Conservation (phyloP, 2,329 filamentous ascomycete genomes). For the Sarocladiaceae sp. region DNA sequence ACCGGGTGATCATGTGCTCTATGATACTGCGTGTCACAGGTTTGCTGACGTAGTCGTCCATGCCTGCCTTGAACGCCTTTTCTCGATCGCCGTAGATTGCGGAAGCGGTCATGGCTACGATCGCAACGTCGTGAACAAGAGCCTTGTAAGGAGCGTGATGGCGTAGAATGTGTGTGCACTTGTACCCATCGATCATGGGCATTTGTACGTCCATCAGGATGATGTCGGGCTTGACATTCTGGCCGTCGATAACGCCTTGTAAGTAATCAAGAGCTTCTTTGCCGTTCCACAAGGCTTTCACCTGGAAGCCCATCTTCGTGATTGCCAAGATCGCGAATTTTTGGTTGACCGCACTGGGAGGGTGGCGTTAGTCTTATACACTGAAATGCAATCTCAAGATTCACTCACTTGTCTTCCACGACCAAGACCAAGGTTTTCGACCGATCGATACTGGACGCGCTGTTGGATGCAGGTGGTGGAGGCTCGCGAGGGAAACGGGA, state of each 20-base stretch:
- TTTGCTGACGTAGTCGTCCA: slow-evolving; percentile 72
- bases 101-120: slow-evolving; percentile 76
- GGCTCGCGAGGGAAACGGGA: slow-evolving; percentile 14
- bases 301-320: slow-evolving; percentile 64
- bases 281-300: slow-evolving; percentile 69
- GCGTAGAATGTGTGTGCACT: slow-evolving; percentile 66
- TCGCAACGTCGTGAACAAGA: slow-evolving; percentile 57
- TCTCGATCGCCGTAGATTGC: slow-evolving; percentile 72
- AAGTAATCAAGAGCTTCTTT: slow-evolving; percentile 74
- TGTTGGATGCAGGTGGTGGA: not conserved
- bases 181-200: slow-evolving; percentile 72
- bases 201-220: slow-evolving; percentile 77
- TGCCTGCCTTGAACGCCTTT: slow-evolving; percentile 66
- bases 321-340: slow-evolving; percentile 73
- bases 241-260: slow-evolving; percentile 41
- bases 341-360: slow-evolving; percentile 58
- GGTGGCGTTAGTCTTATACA: slow-evolving; percentile 17
- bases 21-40: slow-evolving; percentile 63
- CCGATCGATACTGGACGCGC: slow-evolving; percentile 41
- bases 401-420: slow-evolving; percentile 75
- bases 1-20: slow-evolving; percentile 66
- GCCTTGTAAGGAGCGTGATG: slow-evolving; percentile 59
- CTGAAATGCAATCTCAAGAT: too few species aligned
- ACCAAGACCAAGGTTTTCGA: slow-evolving; percentile 63
- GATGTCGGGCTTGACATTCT: slow-evolving; percentile 58